Evolutionary conservation across 495 filamentous ascomycete genomes (phyloP).

Genomic region (Aspergillus egyptiacus): DNA sequence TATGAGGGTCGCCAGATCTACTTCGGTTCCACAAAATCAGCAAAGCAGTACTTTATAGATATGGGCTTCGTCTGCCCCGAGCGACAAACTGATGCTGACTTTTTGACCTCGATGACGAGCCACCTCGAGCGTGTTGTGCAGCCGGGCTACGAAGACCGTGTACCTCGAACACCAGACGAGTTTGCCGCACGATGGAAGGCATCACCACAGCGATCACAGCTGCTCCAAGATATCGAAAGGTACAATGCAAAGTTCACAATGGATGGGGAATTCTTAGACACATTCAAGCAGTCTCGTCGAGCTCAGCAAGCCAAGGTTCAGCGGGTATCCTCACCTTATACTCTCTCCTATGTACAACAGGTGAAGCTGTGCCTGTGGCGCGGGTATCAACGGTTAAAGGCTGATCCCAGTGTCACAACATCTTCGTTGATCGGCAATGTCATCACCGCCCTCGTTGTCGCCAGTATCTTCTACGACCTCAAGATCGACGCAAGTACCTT

Average conservation of each 20-base stretch:
- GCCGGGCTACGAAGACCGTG: conserved; percentile 54
- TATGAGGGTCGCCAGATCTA: conserved; percentile 65
- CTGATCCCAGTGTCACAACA: conserved; percentile 70
- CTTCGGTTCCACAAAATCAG: conserved; percentile 55
- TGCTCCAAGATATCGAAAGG: conserved; percentile 47
- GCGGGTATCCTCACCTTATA: conserved; percentile 42
- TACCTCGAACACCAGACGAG: conserved; percentile 66
- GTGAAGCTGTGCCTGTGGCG: conserved; percentile 47
- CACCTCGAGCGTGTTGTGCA: conserved; percentile 57
- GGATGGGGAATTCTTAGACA: conserved; percentile 32
- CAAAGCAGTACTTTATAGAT: conserved; percentile 56
- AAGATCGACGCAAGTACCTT: conserved; percentile 59
- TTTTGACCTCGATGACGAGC: conserved; percentile 70
- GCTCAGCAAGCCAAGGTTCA: conserved; percentile 39
- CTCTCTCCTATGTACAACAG: conserved; percentile 40
- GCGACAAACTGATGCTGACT: conserved; percentile 64
- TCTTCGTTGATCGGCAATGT: conserved; percentile 69
- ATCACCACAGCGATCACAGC: conserved; percentile 40
- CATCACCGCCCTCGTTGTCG: conserved; percentile 76
- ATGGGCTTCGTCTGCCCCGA: conserved; percentile 59
- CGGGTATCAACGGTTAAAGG: conserved; percentile 53
- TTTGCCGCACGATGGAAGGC: conserved; percentile 58
- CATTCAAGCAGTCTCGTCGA: conserved; percentile 35
- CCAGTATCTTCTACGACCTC: conserved; percentile 82
- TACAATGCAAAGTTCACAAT: conserved; percentile 43